Percentiles rank a stretch among this genome's conserved stretches.
phyloP scores from a whole-genome alignment of 345 rosid genomes.

The Lepidium aucheri region DNA sequence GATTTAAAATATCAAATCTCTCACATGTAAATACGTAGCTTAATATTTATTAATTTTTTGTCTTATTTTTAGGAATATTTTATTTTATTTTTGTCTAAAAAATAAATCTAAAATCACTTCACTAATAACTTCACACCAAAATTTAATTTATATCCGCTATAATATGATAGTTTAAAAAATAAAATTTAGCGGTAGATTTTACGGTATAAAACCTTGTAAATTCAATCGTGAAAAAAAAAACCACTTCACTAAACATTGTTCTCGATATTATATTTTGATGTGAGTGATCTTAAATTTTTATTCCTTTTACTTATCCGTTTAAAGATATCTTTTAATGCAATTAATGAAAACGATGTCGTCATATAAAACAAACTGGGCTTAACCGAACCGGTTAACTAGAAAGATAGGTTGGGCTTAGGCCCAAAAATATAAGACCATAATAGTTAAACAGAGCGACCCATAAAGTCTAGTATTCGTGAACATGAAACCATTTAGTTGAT shows the following conservation, averaged over 20 bases:
- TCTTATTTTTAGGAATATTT: too few relatives aligned
- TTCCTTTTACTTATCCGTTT: too few relatives aligned
- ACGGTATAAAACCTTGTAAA: too few relatives aligned
- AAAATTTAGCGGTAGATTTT: too few relatives aligned
- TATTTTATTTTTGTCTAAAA: background rate
- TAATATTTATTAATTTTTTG: background rate
- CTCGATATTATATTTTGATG: too few relatives aligned
- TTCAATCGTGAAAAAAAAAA: too few relatives aligned
- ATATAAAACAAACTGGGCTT: background rate
- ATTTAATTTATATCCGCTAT: too few relatives aligned
- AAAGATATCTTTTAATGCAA: too few relatives aligned
- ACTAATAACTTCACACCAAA: too few relatives aligned
- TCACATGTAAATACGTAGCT: background rate
- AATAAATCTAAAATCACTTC: background rate
- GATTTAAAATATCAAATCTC: background rate
- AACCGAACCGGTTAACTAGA: background rate
- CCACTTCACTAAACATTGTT: too few relatives aligned
- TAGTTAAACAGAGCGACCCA: background rate
- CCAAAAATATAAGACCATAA: background rate
- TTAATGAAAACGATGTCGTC: background rate
- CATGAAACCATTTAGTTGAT: conserved; percentile 86
- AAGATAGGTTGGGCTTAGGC: background rate
- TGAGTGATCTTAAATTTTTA: too few relatives aligned
- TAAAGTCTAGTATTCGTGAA: conserved; percentile 48
- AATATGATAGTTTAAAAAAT: too few relatives aligned